Conservation (phyloP, 257 asterid genomes). For the Solanum piurae region DNA sequence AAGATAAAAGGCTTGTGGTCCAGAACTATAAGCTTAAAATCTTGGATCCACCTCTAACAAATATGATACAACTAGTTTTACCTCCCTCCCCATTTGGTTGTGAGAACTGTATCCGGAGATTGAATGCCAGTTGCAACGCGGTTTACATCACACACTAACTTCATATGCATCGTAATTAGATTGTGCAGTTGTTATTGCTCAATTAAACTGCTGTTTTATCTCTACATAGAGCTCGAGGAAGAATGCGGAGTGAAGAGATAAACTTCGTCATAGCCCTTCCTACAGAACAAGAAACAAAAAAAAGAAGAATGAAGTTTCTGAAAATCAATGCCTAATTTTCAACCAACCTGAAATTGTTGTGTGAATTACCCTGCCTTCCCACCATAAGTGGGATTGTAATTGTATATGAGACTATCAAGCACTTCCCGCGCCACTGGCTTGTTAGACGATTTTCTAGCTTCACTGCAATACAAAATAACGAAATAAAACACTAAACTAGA, state of each 20-base stretch:
- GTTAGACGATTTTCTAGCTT: conserved; percentile 80
- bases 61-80: too few species aligned
- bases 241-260: conserved; percentile 46
- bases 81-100: too few species aligned
- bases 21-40: too few species aligned
- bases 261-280: conserved; percentile 92
- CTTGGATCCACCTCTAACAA: too few species aligned
- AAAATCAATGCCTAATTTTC: not conserved
- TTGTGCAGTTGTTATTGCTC: not conserved
- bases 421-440: conserved; percentile 54
- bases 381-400: conserved; percentile 68
- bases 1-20: not conserved
- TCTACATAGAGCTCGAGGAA: not conserved
- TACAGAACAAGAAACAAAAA: conserved; percentile 16
- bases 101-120: too few species aligned
- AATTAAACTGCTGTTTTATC: not conserved
- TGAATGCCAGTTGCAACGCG: not conserved
- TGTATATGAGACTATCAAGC: conserved; percentile 79
- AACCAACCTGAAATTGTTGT: not conserved
- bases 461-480: conserved; percentile 29
- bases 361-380: conserved; percentile 80
- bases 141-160: not conserved
- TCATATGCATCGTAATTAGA: not conserved
- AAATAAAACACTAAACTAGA: not conserved
- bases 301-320: not conserved